Evolutionary conservation across 495 filamentous ascomycete genomes (phyloP).

Genomic region (Bryoglossum gracile): DNA sequence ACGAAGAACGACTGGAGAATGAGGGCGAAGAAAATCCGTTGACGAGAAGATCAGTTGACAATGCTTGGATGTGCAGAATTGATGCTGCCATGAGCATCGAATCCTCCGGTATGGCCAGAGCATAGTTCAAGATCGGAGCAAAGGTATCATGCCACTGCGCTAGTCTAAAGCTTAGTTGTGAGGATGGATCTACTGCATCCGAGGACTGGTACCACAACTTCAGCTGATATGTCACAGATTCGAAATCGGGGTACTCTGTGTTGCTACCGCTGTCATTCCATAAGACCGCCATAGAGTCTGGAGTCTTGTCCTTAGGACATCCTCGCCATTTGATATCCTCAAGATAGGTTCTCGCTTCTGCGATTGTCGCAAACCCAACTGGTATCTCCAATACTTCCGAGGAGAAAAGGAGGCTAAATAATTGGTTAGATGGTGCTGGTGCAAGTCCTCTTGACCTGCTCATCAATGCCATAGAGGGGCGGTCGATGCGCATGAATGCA

Average conservation of each 20-base stretch:
- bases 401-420: constrained; percentile 10
- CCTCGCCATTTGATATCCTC: constrained; percentile 19
- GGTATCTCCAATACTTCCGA: constrained; percentile 11
- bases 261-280: neutral
- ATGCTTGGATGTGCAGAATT: constrained; percentile 17
- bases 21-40: constrained; percentile 8
- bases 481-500: constrained; percentile 19
- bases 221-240: neutral
- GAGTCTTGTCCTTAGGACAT: constrained; percentile 1
- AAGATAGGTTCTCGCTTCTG: constrained; percentile 18
- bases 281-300: neutral
- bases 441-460: neutral
- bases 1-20: constrained; percentile 6
- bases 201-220: constrained; percentile 10
- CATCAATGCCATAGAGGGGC: constrained; percentile 6
- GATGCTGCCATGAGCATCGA: constrained; percentile 13
- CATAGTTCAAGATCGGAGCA: constrained; percentile 10
- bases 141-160: constrained; percentile 20
- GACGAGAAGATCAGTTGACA: constrained; percentile 8
- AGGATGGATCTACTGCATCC: neutral
- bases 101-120: constrained; percentile 10
- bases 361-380: constrained; percentile 8
- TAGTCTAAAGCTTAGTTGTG: neutral
- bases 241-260: neutral
- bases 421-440: neutral